Base-by-base conservation (phyloP, 805 yeast genomes). In the Tetrapisispora fleetii region DNA sequence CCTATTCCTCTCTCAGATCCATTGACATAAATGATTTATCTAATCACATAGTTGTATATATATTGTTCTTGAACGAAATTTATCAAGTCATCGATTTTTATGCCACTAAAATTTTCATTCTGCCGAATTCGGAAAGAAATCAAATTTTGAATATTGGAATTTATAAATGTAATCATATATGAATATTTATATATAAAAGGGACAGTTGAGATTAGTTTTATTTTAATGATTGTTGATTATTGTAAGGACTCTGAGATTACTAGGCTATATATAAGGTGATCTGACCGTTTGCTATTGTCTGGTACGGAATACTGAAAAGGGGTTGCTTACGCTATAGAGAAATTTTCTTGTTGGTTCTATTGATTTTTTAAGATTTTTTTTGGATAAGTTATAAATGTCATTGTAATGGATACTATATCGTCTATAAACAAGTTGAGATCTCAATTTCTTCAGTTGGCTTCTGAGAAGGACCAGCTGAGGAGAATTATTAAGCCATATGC, bases 401-500 rank as follows among this genome's bases (percentile, higher is more conserved):
- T 13, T 40, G 19, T 16, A 17, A 64, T 63, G 68, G 67, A 64
- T 47, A 52, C 56, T 1, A 51, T 50, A 7, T 40, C 50, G 16
- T 54, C 60, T n/a, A 55, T 64, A 9, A 64, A 64, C 45, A 48
- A 51, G 35, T 45, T 64, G 22, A 51, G 68, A 41, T 57, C 67
- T 4, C 63, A 60, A 46, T 63, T 63, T 49, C 45, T 64, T 24
- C 53, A 51, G 32, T 51, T 50, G 6, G 55, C 62, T 42, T 58
- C 58, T 1, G 66, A 64, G 28, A 60, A 54, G 37, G 67, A 63
- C 27, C 65, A 61, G 46, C 55, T 61, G 52, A 54, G 54, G 37
- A 53, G 68, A 33, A 54, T 62, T 1, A 58, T 64, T 21, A 59
- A 54, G 46, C 68, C 68, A 1, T 63, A 50, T 40, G 22, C 48